phyloP scores from a whole-genome alignment of 495 filamentous ascomycete genomes.

The Podospora didyma region DNA sequence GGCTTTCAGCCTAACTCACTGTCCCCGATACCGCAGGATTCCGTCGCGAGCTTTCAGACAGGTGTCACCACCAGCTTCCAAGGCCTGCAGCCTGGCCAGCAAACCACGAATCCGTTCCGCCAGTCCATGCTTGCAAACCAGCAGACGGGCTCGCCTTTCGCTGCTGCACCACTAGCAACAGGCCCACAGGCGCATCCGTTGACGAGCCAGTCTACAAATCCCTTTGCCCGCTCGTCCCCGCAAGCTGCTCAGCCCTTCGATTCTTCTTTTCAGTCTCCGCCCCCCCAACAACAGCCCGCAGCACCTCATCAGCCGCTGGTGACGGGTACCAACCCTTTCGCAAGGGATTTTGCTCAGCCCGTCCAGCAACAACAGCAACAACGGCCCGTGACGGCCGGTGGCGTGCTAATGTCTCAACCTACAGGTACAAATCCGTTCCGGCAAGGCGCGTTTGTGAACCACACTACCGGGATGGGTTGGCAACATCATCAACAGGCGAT shows the following conservation, averaged over 20 bases:
- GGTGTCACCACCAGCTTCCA: conserved; percentile 31
- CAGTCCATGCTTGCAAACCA: conserved; percentile 71
- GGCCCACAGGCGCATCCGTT: conserved; percentile 14
- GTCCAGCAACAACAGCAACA: conserved; percentile 23
- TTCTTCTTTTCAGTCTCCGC: conserved; percentile 48
- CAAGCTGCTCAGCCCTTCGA: conserved; percentile 45
- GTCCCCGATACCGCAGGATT: conserved; percentile 64
- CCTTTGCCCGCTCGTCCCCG: conserved; percentile 63
- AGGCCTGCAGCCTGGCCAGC: conserved; percentile 47
- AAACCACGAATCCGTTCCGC: conserved; percentile 82
- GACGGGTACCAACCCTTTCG: conserved; percentile 74
- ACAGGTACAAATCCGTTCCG: conserved; percentile 97
- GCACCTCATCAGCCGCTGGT: conserved; percentile 51
- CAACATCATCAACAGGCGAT: conserved; percentile 73
- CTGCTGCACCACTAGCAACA: conserved; percentile 8
- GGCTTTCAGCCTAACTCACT: conserved; percentile 50
- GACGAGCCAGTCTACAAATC: conserved; percentile 72
- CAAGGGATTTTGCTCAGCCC: conserved; percentile 43
- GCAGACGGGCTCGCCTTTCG: conserved; percentile 41
- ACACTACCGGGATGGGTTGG: conserved; percentile 82
- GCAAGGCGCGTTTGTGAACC: conserved; percentile 81
- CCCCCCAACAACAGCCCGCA: conserved; percentile 40
- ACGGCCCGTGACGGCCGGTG: conserved; percentile 41
- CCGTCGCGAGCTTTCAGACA: conserved; percentile 48
- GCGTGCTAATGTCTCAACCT: conserved; percentile 52